These are phyloP conservation scores for Tuber indicum DNA, from an alignment of 495 filamentous ascomycete species.

Conservation along the genomic window DNA sequence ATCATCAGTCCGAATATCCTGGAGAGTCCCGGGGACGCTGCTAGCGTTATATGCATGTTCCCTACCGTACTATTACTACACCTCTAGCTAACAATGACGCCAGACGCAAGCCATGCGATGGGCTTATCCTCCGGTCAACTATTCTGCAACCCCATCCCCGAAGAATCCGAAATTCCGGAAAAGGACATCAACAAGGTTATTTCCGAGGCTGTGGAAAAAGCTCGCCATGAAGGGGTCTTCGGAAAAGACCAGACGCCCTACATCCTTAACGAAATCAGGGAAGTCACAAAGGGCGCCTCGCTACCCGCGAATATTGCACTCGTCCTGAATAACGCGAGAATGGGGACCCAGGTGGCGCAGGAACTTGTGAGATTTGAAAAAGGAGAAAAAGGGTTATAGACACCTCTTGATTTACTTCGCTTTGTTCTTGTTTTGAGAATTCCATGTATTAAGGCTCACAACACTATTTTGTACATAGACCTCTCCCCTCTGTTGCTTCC, in stretches of 20 bases:
- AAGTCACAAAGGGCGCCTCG: constrained; percentile 66
- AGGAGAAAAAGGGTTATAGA: not conserved
- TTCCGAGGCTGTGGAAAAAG: constrained; percentile 63
- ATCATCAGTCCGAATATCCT: constrained; percentile 68
- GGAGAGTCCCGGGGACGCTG: constrained; percentile 69
- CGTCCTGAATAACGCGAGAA: constrained; percentile 69
- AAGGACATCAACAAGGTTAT: constrained; percentile 68
- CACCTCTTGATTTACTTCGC: not conserved
- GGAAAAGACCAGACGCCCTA: constrained; percentile 87
- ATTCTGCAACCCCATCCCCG: constrained; percentile 83
- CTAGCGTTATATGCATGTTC: constrained; percentile 68
- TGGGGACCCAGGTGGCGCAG: constrained; percentile 71
- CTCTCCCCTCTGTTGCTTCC: not conserved
- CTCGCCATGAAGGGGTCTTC: constrained; percentile 58
- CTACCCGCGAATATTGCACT: constrained; percentile 69
- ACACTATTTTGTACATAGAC: not conserved
- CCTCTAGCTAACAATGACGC: constrained; percentile 6
- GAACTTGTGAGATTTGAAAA: constrained; percentile 62
- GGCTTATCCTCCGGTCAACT: constrained; percentile 65
- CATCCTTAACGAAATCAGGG: constrained; percentile 71
- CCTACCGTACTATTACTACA: not conserved
- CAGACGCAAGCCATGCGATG: constrained; percentile 56
- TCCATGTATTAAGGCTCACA: constrained; percentile 3
- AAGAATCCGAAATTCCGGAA: constrained; percentile 61
- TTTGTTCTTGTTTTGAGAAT: not conserved